Base-by-base conservation (phyloP, 495 filamentous ascomycete species). In the Friedmanniomyces endolithicus region DNA sequence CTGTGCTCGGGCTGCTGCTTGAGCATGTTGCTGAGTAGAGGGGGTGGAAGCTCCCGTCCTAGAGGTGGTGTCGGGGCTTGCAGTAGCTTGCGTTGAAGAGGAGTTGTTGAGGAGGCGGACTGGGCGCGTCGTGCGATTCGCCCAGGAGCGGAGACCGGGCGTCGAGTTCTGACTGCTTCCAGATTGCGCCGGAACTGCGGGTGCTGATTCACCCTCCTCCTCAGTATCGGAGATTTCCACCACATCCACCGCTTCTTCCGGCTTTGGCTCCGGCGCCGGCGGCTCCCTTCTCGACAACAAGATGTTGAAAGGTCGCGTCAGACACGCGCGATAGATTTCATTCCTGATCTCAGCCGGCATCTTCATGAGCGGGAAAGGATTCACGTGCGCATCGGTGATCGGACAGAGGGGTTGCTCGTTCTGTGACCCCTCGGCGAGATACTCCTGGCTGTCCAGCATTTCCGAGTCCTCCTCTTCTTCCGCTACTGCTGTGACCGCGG, bases 291-390 rank as follows among this genome's bases (percentile, higher is more conserved):
- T 57, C 49, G 53, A 53, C 20, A 61, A 25, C 48, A 53, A 19
- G 24, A 61, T 50, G n/a, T 57, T 61, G 53, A 47, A 61, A 23
- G 58, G 58, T 31, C 58, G 17, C 12, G 54, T 62, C 16, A 62
- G 33, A 40, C 55, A 62, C 9, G 50, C 50, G 34, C 59, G 59
- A 39, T 62, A 62, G 34, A 62, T 58, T 34, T 57, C 55, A n/a
- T 47, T 47, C 19, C 59, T 41, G 55, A 62, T 52, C 50, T 62
- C 59, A 1, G 55, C 11, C 23, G 59, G 59, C 34, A 62, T 27
- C 19, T 51, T 20, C 44, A 58, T 54, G 31, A 62, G 27, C 16
- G 48, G 59, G 47, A 62, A 63, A 6, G 31, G 8, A 20, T 49
- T 44, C 40, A 53, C 50, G 9, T 58, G 24, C 27, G 24, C 19